Conservation (phyloP, 1,284 basidiomycete genomes). For the Ceratobasidium sp. region DNA sequence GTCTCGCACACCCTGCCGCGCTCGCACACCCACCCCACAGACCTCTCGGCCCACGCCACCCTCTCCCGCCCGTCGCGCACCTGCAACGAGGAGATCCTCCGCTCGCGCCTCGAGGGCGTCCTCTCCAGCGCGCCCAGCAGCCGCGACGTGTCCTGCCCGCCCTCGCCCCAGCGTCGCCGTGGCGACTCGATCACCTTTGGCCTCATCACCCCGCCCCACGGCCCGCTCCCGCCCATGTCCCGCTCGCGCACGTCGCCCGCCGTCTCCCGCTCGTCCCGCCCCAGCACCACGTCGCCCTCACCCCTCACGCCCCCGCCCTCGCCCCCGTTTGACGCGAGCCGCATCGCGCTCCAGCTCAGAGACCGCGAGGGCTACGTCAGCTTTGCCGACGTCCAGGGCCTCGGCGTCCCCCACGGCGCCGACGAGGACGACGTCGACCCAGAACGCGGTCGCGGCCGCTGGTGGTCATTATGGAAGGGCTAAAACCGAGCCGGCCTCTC, state of each 20-base stretch:
- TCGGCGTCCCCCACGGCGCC: slow-evolving; percentile 46
- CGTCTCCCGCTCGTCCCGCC: slow-evolving; percentile 14
- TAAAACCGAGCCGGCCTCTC: slow-evolving; percentile 22
- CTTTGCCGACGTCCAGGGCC: slow-evolving; percentile 49
- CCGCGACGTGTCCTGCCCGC: slow-evolving; percentile 36
- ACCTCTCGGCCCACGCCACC: slow-evolving; percentile 3
- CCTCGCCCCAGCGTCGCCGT: slow-evolving; percentile 1
- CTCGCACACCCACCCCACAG: slow-evolving; percentile 21
- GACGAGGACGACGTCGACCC: slow-evolving; percentile 45
- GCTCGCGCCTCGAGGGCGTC: slow-evolving; percentile 35
- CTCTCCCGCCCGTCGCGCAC: slow-evolving; percentile 1
- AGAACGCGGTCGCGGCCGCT: slow-evolving; percentile 41
- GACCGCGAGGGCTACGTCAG: slow-evolving; percentile 48
- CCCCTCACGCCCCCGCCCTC: slow-evolving; percentile 46
- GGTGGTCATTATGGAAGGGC: slow-evolving; percentile 47
- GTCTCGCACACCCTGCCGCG: slow-evolving; percentile 17
- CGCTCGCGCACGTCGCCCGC: slow-evolving; percentile 29
- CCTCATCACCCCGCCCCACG: slow-evolving; percentile 33
- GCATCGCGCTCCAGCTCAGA: slow-evolving; percentile 45
- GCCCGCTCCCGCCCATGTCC: slow-evolving; percentile 6
- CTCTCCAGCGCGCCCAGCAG: slow-evolving; percentile 25
- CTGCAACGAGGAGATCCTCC: slow-evolving; percentile 31
- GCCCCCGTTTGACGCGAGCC: slow-evolving; percentile 46
- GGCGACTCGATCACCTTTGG: slow-evolving; percentile 3
- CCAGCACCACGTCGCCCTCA: not conserved